These are phyloP conservation scores for Cladosporium halotolerans DNA, from an alignment of 2,329 filamentous ascomycete species.

Conservation along the genomic window DNA sequence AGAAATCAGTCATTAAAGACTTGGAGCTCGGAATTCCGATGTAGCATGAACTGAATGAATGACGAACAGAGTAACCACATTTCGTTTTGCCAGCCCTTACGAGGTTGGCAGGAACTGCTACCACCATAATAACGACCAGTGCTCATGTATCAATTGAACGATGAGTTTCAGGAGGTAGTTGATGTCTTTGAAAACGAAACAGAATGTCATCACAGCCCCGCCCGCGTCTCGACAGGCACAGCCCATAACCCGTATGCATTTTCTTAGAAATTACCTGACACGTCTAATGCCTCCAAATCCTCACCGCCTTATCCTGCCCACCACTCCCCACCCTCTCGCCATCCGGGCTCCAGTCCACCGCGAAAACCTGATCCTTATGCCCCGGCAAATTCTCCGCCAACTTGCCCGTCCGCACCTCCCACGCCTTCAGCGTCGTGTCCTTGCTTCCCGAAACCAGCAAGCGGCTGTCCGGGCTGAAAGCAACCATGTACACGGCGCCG, in stretches of 20 bases:
- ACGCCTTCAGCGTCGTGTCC: constrained; percentile 90
- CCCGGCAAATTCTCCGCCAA: constrained; percentile 77
- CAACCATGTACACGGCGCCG: constrained; percentile 84
- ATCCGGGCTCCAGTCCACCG: constrained; percentile 90
- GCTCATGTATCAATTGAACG: too few relatives aligned
- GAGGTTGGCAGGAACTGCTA: too few relatives aligned
- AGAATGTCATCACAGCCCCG: too few relatives aligned
- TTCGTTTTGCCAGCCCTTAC: too few relatives aligned
- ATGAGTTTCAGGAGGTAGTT: too few relatives aligned
- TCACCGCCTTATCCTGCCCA: constrained; percentile 77
- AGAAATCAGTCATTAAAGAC: too few relatives aligned
- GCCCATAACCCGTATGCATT: too few relatives aligned
- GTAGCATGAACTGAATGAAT: background rate
- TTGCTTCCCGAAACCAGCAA: constrained; percentile 81
- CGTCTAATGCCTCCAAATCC: constrained; percentile 56
- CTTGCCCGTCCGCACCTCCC: constrained; percentile 83
- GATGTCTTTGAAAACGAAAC: too few relatives aligned
- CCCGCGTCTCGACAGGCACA: too few relatives aligned
- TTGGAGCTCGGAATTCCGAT: too few relatives aligned
- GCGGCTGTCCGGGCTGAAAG: constrained; percentile 88
- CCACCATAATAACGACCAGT: too few relatives aligned
- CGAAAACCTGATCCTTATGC: constrained; percentile 88
- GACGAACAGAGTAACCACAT: background rate
- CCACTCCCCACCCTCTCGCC: constrained; percentile 84
- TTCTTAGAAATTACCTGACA: too few relatives aligned